These are phyloP conservation scores for Zychaea mexicana DNA, from an alignment of 371 early-diverging fungal genomes.

Conservation along the genomic window DNA sequence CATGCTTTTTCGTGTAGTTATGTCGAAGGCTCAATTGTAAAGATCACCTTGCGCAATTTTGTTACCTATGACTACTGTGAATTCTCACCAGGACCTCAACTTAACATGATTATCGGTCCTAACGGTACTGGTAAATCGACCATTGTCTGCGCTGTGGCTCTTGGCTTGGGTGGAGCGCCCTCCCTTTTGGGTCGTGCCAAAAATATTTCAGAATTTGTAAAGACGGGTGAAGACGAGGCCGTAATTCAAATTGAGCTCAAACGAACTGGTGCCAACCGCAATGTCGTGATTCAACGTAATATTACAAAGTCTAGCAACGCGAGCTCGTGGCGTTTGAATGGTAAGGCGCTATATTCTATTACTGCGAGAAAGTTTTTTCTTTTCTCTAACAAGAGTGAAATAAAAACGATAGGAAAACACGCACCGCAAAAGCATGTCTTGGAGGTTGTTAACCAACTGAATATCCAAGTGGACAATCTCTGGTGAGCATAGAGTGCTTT, in stretches of 20 bases:
- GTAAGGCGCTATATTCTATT: too few species aligned
- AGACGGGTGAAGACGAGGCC: constrained; percentile 83
- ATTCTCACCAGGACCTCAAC: constrained; percentile 85
- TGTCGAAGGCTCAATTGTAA: constrained; percentile 77
- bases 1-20: constrained; percentile 35
- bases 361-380: too few species aligned
- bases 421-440: constrained; percentile 68
- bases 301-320: constrained; percentile 71
- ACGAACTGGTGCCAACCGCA: constrained; percentile 37
- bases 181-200: constrained; percentile 85
- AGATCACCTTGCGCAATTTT: constrained; percentile 83
- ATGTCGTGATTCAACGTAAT: constrained; percentile 68
- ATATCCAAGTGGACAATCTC: constrained; percentile 95
- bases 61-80: constrained; percentile 91
- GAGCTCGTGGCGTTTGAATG: constrained; percentile 82
- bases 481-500: too few species aligned
- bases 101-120: constrained; percentile 98
- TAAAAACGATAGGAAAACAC: background rate
- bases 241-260: constrained; percentile 80
- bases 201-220: constrained; percentile 90
- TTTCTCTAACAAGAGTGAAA: too few species aligned
- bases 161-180: constrained; percentile 93
- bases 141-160: constrained; percentile 96
- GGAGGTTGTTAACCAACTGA: constrained; percentile 56
- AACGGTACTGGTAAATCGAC: constrained; percentile 99